These are phyloP conservation scores for Apostasia shenzhenica DNA, from an alignment of 106 monocot species.

Conservation along the genomic window DNA sequence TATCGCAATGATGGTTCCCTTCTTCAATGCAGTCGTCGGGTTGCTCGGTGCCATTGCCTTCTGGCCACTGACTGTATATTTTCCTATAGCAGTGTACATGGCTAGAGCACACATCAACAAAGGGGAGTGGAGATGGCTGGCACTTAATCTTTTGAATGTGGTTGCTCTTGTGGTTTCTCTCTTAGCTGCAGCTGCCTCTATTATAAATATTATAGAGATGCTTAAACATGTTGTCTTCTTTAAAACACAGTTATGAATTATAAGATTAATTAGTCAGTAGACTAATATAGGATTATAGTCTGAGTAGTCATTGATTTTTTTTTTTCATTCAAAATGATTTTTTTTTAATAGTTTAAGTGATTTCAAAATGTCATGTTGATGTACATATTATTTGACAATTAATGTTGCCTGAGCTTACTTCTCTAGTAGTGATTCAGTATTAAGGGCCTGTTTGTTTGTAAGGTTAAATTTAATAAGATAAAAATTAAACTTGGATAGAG, in stretches of 20 bases:
- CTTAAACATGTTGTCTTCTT: constrained; percentile 44
- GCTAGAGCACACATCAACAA: constrained; percentile 30
- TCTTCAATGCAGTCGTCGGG: constrained; percentile 72
- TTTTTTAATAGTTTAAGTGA: no score
- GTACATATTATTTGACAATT: no score
- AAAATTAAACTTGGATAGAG: no score
- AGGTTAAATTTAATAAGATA: no score
- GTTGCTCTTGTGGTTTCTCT: constrained; percentile 40
- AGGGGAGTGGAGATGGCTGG: constrained; percentile 34
- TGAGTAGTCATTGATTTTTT: no score
- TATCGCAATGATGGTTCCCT: constrained; percentile 57
- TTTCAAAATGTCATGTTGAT: no score
- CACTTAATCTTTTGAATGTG: constrained; percentile 31
- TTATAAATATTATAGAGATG: constrained; percentile 43
- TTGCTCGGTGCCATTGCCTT: constrained; percentile 63
- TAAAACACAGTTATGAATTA: constrained; percentile 28
- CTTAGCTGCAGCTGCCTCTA: constrained; percentile 49
- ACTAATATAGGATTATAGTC: no score
- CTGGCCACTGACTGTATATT: constrained; percentile 68
- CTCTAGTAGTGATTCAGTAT: no score
- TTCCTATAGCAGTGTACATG: constrained; percentile 53
- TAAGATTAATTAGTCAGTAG: no score
- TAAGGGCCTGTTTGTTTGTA: no score
- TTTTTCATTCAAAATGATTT: no score
- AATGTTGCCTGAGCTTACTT: no score